Evolutionary conservation across 1,284 basidiomycete genomes (phyloP).

Genomic region (Grifola frondosa): DNA sequence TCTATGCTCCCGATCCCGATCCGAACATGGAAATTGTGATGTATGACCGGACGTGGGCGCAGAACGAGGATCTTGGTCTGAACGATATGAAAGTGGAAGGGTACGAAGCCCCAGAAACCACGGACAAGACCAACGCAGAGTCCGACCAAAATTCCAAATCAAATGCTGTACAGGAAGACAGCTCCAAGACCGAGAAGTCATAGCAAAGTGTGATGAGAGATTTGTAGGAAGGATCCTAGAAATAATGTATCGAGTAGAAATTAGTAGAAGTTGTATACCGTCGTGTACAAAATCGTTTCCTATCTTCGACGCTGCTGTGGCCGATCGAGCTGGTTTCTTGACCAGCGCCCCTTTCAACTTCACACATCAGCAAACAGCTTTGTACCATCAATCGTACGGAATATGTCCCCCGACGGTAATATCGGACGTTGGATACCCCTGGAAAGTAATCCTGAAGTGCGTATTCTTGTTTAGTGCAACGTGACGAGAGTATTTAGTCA

Average conservation of each 20-base stretch:
- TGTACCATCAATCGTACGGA: no score
- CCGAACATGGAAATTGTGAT: conserved; percentile 85
- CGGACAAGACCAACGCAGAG: conserved; percentile 1
- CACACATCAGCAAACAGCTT: no score
- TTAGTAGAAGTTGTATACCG: conserved; percentile 9
- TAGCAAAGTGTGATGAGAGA: neutral
- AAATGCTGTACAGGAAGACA: conserved; percentile 11
- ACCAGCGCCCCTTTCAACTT: no score
- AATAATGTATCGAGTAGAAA: conserved; percentile 10
- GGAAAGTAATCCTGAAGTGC: conserved; percentile 20
- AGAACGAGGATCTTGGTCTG: conserved; percentile 95
- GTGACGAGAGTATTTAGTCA: neutral
- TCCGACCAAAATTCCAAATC: no score
- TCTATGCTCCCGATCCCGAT: conserved; percentile 91
- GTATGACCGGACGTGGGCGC: conserved; percentile 86
- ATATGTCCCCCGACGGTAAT: conserved; percentile 1
- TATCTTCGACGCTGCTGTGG: no score
- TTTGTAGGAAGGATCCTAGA: neutral
- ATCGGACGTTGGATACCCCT: conserved; percentile 17
- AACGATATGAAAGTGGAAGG: conserved; percentile 96
- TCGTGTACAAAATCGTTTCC: no score
- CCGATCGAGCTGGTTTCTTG: no score
- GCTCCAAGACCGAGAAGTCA: conserved; percentile 1
- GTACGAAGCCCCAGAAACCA: conserved; percentile 56
- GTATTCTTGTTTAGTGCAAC: no score